These are phyloP conservation scores for Flammula alnicola DNA, from an alignment of 1,284 basidiomycete genomes.

Conservation along the genomic window DNA sequence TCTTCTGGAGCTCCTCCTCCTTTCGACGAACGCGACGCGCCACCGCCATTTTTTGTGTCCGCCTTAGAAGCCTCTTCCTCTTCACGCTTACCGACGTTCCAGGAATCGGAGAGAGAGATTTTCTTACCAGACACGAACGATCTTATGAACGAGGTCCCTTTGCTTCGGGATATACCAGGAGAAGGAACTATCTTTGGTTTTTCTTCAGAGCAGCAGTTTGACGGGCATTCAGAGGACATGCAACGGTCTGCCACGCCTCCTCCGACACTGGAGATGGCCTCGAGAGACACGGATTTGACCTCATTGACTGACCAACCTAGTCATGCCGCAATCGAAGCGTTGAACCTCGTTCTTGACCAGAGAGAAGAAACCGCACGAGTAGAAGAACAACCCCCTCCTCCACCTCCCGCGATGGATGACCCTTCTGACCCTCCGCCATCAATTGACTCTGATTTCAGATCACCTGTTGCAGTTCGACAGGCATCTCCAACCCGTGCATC, in stretches of 20 bases:
- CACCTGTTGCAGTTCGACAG: constrained; percentile 48
- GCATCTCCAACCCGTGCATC: constrained; percentile 43
- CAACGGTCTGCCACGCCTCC: constrained; percentile 65
- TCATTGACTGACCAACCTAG: constrained; percentile 60
- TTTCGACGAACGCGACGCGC: constrained; percentile 80
- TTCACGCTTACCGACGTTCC: constrained; percentile 68
- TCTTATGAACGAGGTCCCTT: constrained; percentile 38
- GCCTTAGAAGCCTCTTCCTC: constrained; percentile 63
- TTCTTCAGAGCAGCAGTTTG: constrained; percentile 68
- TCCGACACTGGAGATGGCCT: constrained; percentile 73
- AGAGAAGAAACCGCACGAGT: constrained; percentile 43
- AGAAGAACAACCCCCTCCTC: constrained; percentile 65
- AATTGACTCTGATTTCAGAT: constrained; percentile 78
- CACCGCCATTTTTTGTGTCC: constrained; percentile 73
- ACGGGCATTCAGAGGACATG: constrained; percentile 73
- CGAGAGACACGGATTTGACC: constrained; percentile 67
- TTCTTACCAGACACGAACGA: constrained; percentile 54
- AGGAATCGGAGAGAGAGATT: constrained; percentile 78
- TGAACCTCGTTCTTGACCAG: constrained; percentile 62
- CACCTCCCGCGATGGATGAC: constrained; percentile 82
- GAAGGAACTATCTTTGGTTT: constrained; percentile 80
- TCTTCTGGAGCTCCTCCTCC: constrained; percentile 71
- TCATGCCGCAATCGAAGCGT: constrained; percentile 55
- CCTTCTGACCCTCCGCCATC: constrained; percentile 83
- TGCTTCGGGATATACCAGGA: constrained; percentile 53